Conservation (phyloP, 192 early-diverging fungal species). For the Haplosporangium gracile region DNA sequence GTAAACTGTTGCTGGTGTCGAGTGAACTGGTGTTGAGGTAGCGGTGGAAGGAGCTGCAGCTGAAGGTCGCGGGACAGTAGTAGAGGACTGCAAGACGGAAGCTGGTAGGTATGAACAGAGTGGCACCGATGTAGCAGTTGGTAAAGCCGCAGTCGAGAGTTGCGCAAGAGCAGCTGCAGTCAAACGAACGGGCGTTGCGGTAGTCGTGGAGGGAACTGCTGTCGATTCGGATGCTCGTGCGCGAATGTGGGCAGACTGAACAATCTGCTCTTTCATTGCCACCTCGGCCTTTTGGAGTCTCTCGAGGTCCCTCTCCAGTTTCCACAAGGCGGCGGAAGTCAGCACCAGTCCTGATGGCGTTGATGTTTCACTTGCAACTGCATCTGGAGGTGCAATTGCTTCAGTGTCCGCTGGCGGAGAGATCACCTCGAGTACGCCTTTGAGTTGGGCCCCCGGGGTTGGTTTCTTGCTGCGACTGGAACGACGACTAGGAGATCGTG, state of each 20-base stretch:
- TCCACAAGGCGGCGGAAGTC: neutral
- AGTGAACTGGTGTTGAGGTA: no score
- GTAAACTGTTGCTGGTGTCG: no score
- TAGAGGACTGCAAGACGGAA: no score
- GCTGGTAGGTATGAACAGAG: neutral
- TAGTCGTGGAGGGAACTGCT: neutral
- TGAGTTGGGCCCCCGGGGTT: neutral
- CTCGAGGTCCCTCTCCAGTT: neutral
- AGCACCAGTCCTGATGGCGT: neutral
- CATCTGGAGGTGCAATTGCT: no score
- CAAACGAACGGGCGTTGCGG: neutral
- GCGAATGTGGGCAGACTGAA: neutral
- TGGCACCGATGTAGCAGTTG: neutral
- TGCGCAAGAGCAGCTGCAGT: neutral
- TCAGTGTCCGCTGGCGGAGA: neutral
- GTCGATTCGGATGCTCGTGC: neutral
- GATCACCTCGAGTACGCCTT: neutral
- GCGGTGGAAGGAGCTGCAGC: no score
- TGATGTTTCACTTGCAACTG: no score
- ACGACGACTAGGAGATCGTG: neutral
- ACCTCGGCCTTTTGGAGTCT: neutral
- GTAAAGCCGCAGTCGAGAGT: neutral
- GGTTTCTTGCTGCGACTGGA: neutral
- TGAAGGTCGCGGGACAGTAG: no score
- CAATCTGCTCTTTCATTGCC: neutral